Percentiles rank a stretch among this genome's conserved stretches.
phyloP scores from a whole-genome alignment of 257 asterid genomes.

The Mitragyna speciosa region DNA sequence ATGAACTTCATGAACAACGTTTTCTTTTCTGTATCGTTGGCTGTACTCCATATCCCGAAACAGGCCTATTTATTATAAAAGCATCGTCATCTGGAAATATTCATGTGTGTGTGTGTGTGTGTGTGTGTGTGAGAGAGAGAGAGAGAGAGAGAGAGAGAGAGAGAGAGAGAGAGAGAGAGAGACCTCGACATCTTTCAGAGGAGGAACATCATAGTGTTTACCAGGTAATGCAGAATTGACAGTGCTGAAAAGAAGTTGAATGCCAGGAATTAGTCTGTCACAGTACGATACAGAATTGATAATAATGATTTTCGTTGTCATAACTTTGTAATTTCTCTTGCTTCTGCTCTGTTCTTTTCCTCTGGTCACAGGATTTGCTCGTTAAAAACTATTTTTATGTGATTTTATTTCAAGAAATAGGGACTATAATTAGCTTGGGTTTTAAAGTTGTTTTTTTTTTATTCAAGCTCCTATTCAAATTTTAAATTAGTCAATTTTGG shows the following conservation, averaged over 20 bases:
- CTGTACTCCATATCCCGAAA: slow-evolving; percentile 40
- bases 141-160: neutral
- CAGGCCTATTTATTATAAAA: slow-evolving; percentile 39
- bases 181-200: slow-evolving; percentile 56
- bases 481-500: neutral
- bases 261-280: neutral
- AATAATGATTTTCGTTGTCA: neutral
- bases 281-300: too few relatives aligned
- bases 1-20: slow-evolving; percentile 51
- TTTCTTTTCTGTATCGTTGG: slow-evolving; percentile 43
- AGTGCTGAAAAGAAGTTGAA: slow-evolving; percentile 40
- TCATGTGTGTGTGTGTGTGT: neutral
- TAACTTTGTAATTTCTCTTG: neutral
- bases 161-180: slow-evolving; percentile 30
- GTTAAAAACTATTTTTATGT: neutral
- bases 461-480: neutral
- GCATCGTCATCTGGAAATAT: slow-evolving; percentile 16
- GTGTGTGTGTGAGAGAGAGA: slow-evolving; percentile 25
- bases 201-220: slow-evolving; percentile 72
- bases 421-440: neutral
- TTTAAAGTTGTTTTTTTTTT: neutral
- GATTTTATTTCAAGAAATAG: too few relatives aligned
- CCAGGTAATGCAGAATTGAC: slow-evolving; percentile 84
- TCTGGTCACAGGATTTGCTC: neutral
- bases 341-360: neutral